Percentiles rank a stretch among this genome's conserved stretches.
Evolutionary conservation across 2,329 filamentous ascomycete genomes (phyloP).

Genomic region (Juglanconis sp.): DNA sequence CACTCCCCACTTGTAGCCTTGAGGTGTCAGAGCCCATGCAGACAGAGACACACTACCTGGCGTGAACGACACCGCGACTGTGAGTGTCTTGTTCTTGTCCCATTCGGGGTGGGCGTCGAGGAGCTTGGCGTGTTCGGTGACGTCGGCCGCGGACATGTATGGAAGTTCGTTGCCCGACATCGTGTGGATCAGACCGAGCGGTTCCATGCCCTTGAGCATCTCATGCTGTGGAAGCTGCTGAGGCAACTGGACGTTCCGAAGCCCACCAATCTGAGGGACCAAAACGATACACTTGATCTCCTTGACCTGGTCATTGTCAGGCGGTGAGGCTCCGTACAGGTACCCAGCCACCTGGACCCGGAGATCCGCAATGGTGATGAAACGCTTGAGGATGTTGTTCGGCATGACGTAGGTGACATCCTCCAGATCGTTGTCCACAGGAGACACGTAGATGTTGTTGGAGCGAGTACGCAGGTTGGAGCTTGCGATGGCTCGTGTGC

Average conservation of each 20-base stretch:
- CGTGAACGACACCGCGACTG: constrained; percentile 93
- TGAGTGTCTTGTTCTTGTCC: constrained; percentile 87
- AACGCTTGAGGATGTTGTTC: constrained; percentile 96
- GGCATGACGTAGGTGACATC: constrained; percentile 98
- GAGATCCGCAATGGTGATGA: constrained; percentile 95
- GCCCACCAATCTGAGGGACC: constrained; percentile 92
- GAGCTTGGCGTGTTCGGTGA: constrained; percentile 87
- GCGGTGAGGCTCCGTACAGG: constrained; percentile 86
- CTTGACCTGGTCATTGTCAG: constrained; percentile 95
- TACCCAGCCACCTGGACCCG: constrained; percentile 96
- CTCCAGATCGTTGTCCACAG: constrained; percentile 86
- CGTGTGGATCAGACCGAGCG: constrained; percentile 92
- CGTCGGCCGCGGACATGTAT: constrained; percentile 94
- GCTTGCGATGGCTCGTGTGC: constrained; percentile 91
- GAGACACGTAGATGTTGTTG: constrained; percentile 98
- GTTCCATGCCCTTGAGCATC: constrained; percentile 80
- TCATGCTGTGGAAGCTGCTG: constrained; percentile 90
- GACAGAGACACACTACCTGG: constrained; percentile 93
- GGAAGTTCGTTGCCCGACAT: constrained; percentile 90
- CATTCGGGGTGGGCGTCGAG: constrained; percentile 78
- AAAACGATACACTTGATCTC: constrained; percentile 96
- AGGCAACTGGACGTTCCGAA: constrained; percentile 86
- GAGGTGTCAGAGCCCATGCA: constrained; percentile 87
- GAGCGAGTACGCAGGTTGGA: constrained; percentile 89
- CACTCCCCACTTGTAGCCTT: constrained; percentile 93